These are phyloP conservation scores for Pleurotus pulmonarius DNA, from an alignment of 768 basidiomycete genomes.

Conservation along the genomic window DNA sequence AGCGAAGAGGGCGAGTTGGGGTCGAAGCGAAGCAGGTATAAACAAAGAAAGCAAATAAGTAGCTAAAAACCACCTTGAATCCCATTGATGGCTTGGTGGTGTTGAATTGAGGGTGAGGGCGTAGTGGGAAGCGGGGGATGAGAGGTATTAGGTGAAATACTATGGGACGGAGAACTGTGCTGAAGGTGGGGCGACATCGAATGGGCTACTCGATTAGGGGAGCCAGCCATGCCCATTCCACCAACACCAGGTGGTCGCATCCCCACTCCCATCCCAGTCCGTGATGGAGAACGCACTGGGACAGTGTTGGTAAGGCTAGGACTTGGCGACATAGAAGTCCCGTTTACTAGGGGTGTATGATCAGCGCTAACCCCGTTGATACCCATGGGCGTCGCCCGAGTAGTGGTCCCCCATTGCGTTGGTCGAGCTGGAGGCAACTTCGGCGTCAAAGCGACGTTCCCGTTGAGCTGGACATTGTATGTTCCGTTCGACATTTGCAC, in stretches of 20 bases:
- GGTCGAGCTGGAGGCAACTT: slow-evolving; percentile 38
- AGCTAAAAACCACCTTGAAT: slow-evolving; percentile 51
- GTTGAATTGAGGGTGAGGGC: slow-evolving; percentile 52
- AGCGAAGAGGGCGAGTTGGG: neutral
- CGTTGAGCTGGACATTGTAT: slow-evolving; percentile 34
- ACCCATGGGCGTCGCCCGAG: slow-evolving; percentile 26
- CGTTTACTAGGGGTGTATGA: slow-evolving; percentile 5
- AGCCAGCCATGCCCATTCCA: slow-evolving; percentile 18
- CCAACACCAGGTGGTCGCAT: slow-evolving; percentile 37
- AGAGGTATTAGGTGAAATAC: slow-evolving; percentile 41
- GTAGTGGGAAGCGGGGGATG: slow-evolving; percentile 50
- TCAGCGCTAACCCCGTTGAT: slow-evolving; percentile 24
- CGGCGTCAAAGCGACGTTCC: slow-evolving; percentile 25
- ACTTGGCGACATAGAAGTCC: slow-evolving; percentile 26
- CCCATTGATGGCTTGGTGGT: slow-evolving; percentile 48
- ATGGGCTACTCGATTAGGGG: slow-evolving; percentile 38
- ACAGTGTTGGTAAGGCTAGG: slow-evolving; percentile 33
- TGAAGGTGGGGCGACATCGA: slow-evolving; percentile 50
- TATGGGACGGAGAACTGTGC: slow-evolving; percentile 47
- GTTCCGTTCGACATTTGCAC: slow-evolving; percentile 19
- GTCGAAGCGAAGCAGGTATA: neutral
- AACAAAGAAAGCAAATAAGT: neutral
- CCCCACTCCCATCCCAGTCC: slow-evolving; percentile 57
- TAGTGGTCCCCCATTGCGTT: slow-evolving; percentile 32
- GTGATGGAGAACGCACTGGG: slow-evolving; percentile 30